A percentile compares a stretch with the other conserved stretches of the same genome.
These are phyloP conservation scores for Coniochaeta pulveracea DNA, from an alignment of 2,329 filamentous ascomycete species.

Conservation along the genomic window DNA sequence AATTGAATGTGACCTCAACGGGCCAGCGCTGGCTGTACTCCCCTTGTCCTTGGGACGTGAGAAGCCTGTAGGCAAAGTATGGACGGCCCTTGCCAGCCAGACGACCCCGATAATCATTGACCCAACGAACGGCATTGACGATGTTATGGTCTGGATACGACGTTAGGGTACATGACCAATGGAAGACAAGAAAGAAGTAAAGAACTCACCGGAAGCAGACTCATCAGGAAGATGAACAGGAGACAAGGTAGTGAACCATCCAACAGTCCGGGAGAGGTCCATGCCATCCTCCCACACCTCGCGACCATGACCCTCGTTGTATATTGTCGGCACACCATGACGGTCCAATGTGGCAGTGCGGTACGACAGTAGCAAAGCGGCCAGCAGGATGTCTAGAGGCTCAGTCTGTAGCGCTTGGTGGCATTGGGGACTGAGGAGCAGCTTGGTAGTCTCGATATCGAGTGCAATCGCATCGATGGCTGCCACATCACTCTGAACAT, in stretches of 20 bases:
- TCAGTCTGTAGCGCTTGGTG: conserved; percentile 21
- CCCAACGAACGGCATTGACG: conserved; percentile 12
- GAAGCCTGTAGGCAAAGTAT: conserved; percentile 25
- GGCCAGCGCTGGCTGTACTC: conserved; percentile 21
- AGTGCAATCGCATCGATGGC: conserved; percentile 5
- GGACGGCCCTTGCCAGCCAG: conserved; percentile 22
- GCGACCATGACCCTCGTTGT: conserved; percentile 29
- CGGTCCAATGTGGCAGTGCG: conserved; percentile 18
- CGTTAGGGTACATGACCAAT: background rate
- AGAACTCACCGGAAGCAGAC: conserved; percentile 7
- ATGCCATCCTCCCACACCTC: conserved; percentile 20
- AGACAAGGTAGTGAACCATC: conserved; percentile 32
- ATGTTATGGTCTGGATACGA: conserved; percentile 6
- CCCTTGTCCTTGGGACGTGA: conserved; percentile 18
- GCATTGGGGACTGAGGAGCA: conserved; percentile 24
- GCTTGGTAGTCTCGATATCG: conserved; percentile 9
- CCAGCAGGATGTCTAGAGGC: conserved; percentile 25
- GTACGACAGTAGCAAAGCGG: conserved; percentile 21
- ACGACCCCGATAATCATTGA: conserved; percentile 23
- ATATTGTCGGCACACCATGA: conserved; percentile 18
- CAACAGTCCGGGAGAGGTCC: conserved; percentile 26
- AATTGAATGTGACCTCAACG: conserved; percentile 38
- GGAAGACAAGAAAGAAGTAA: background rate
- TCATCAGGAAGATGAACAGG: conserved; percentile 17
- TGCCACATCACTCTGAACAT: conserved; percentile 10